These are phyloP conservation scores for Lantana camara DNA, from an alignment of 257 asterid genomes.

Conservation along the genomic window DNA sequence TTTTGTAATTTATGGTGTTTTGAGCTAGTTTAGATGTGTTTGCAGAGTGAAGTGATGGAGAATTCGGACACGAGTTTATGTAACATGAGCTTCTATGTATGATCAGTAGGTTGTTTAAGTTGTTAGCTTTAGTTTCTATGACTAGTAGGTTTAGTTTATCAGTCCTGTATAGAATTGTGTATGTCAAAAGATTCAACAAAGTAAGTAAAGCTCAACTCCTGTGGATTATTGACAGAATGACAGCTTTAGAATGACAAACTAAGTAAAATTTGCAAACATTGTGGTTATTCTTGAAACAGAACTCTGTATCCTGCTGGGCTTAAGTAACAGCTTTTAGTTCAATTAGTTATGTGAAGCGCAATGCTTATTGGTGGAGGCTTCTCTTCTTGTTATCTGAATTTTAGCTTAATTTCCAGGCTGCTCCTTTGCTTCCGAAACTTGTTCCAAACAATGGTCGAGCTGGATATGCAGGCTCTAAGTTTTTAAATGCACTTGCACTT, in stretches of 20 bases:
- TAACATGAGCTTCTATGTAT: too few species aligned
- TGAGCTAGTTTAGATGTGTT: background rate
- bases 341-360: background rate
- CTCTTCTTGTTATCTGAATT: slow-evolving; percentile 15
- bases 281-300: background rate
- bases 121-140: background rate
- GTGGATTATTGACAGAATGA: background rate
- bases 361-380: background rate
- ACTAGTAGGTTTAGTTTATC: background rate
- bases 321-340: background rate
- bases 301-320: background rate
- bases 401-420: slow-evolving; percentile 29
- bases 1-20: background rate
- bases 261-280: background rate
- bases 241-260: background rate
- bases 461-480: slow-evolving; percentile 40
- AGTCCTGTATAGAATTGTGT: background rate
- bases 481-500: slow-evolving; percentile 43
- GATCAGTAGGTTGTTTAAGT: background rate
- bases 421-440: slow-evolving; percentile 27
- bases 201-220: background rate
- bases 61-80: too few species aligned
- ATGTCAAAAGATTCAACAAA: background rate
- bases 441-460: slow-evolving; percentile 37
- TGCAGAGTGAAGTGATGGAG: background rate